A percentile compares a stretch with the other conserved stretches of the same genome.
These are phyloP conservation scores for Nidula niveotomentosa DNA, from an alignment of 1,284 basidiomycete genomes.

Conservation along the genomic window DNA sequence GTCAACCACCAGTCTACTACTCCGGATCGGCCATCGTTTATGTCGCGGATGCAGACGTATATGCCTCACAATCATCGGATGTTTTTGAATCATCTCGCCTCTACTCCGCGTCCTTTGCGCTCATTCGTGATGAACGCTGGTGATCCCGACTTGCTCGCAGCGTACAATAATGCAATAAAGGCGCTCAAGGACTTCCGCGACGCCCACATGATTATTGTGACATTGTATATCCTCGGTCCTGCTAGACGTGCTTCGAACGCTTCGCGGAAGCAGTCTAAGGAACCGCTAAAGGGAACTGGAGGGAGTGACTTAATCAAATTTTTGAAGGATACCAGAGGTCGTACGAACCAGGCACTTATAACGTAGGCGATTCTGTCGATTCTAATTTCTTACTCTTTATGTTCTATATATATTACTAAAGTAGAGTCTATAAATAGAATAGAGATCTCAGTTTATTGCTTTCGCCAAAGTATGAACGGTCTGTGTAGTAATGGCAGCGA, in stretches of 20 bases:
- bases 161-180: slow-evolving; percentile 75
- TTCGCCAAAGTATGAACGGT: too few species aligned
- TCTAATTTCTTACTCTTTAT: background rate
- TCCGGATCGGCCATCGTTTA: slow-evolving; percentile 49
- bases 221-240: slow-evolving; percentile 82
- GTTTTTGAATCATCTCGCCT: slow-evolving; percentile 83
- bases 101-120: slow-evolving; percentile 59
- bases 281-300: slow-evolving; percentile 73
- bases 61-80: slow-evolving; percentile 92
- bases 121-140: slow-evolving; percentile 40
- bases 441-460: too few species aligned
- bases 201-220: slow-evolving; percentile 85
- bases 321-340: slow-evolving; percentile 77
- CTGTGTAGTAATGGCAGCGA: too few species aligned
- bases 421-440: background rate
- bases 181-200: slow-evolving; percentile 84
- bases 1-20: slow-evolving; percentile 66
- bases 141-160: slow-evolving; percentile 40
- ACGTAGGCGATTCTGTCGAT: background rate
- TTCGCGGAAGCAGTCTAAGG: slow-evolving; percentile 6
- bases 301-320: slow-evolving; percentile 84
- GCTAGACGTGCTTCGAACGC: slow-evolving; percentile 36
- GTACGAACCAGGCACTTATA: slow-evolving; percentile 56
- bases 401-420: background rate
- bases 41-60: slow-evolving; percentile 85